Evolutionary conservation across 1,284 basidiomycete species (phyloP).

Genomic region (Dichomitus squalens): DNA sequence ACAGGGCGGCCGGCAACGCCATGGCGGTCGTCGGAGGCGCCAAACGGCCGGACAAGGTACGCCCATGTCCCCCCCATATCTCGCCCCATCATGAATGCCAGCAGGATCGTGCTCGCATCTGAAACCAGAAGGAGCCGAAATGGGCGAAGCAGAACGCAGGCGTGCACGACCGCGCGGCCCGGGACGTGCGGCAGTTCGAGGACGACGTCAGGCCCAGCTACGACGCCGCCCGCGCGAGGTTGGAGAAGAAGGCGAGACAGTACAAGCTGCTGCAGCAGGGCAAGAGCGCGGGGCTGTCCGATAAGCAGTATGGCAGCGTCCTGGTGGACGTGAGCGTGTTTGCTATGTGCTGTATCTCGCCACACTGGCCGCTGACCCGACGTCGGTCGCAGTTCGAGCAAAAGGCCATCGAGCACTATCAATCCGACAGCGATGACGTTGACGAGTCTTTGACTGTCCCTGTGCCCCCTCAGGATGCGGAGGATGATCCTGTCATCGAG

Average conservation of each 20-base stretch:
- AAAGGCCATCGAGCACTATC: slow-evolving; percentile 50
- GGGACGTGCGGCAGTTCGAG: slow-evolving; percentile 66
- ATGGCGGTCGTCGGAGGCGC: slow-evolving; percentile 55
- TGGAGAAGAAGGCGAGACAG: slow-evolving; percentile 81
- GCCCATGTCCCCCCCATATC: neutral
- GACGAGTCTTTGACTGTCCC: slow-evolving; percentile 73
- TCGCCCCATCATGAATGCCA: slow-evolving; percentile 14
- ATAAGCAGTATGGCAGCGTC: slow-evolving; percentile 74
- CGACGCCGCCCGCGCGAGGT: slow-evolving; percentile 63
- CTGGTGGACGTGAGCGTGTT: slow-evolving; percentile 78
- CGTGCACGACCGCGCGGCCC: slow-evolving; percentile 57
- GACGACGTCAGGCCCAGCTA: slow-evolving; percentile 65
- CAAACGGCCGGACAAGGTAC: slow-evolving; percentile 66
- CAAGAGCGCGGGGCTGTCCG: slow-evolving; percentile 77
- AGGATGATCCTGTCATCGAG: slow-evolving; percentile 80
- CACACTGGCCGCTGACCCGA: neutral
- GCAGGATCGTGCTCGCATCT: neutral
- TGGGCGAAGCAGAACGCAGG: slow-evolving; percentile 77
- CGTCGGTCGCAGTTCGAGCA: slow-evolving; percentile 65
- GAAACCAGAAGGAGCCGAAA: slow-evolving; percentile 63
- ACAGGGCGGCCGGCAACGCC: slow-evolving; percentile 58
- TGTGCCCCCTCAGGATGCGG: slow-evolving; percentile 40
- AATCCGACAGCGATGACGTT: slow-evolving; percentile 72
- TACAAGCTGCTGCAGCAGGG: slow-evolving; percentile 85
- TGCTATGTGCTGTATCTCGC: neutral